phyloP scores from a whole-genome alignment of 2,329 filamentous ascomycete species.

The Fusarium sp. region DNA sequence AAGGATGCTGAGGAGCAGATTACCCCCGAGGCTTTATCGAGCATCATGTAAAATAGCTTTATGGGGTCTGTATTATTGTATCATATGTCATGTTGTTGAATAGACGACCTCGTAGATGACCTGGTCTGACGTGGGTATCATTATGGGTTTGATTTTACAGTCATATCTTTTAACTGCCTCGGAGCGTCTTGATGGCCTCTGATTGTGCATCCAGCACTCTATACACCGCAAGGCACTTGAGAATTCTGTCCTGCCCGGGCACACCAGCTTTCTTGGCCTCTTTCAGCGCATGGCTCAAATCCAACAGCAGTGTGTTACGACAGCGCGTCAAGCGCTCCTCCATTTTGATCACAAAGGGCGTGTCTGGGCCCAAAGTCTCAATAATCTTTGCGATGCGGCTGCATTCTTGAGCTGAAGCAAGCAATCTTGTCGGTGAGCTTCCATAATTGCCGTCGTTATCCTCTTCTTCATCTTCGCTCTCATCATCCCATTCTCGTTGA shows the following conservation, averaged over 20 bases:
- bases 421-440: conserved; percentile 58
- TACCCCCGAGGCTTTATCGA: conserved; percentile 61
- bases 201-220: conserved; percentile 60
- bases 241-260: conserved; percentile 55
- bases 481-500: conserved; percentile 47
- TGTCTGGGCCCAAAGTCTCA: conserved; percentile 56
- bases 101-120: conserved; percentile 33
- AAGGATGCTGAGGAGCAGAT: conserved; percentile 67
- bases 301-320: conserved; percentile 65
- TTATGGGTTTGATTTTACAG: conserved; percentile 32
- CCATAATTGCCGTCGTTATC: conserved; percentile 49
- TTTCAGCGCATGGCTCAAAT: conserved; percentile 60
- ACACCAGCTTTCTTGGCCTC: conserved; percentile 55
- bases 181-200: conserved; percentile 61
- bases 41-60: conserved; percentile 59
- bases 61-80: conserved; percentile 49
- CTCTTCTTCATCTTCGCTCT: conserved; percentile 54
- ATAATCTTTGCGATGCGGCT: conserved; percentile 54
- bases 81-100: conserved; percentile 49
- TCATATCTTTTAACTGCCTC: conserved; percentile 48
- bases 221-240: conserved; percentile 65
- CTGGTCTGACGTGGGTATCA: conserved; percentile 45
- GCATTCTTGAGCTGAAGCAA: conserved; percentile 58
- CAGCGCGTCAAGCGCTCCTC: conserved; percentile 63
- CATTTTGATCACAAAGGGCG: conserved; percentile 60